Base-by-base conservation (phyloP, 495 filamentous ascomycete genomes). In the Xylaria grammica region DNA sequence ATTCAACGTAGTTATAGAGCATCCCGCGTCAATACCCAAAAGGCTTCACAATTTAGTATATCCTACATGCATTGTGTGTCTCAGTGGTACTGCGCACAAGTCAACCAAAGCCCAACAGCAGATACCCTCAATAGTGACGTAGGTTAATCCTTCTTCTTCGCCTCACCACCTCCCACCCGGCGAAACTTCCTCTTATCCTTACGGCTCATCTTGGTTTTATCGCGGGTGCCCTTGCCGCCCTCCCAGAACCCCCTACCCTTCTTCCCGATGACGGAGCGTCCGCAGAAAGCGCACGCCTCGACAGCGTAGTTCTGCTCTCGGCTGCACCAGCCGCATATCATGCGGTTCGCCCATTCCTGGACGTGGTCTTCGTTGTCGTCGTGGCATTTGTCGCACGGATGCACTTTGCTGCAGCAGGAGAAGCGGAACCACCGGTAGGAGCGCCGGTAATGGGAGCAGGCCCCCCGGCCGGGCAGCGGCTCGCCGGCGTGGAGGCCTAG, bases 371-470 rank as follows among this genome's bases (percentile, higher is more conserved):
- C 85, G 13, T 74, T 82, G 15, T 77, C 84, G 69, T 97, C 92
- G 67, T 97, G 93, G 74, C 93, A 97, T 82, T 82, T 84, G 69
- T 96, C 93, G 75, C 93, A 97, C 4, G 91, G 83, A 65, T 90
- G 91, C 11, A 95, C 83, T 26, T 77, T 78, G 13, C 68, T 71
- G 71, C 82, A 84, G 70, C 83, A 86, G 58, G 76, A 77, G 70
- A 89, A 94, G 65, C 91, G 79, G 74, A 97, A 96, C 93, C 93
- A 96, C 13, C 93, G 85, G 71, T 90, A 91, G 59, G 86, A 89
- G 67, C 92, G 92, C 3, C 82, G 75, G 73, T 97, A 96, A 69
- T 97, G 93, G 34, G 70, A 70, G 72, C 93, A 97, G 32, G 91
- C 82, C 17, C 93, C 93, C 1, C 85, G 84, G 36, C 80, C 80